These are phyloP conservation scores for Magnaporthiopsis rhizophila DNA, from an alignment of 2,329 filamentous ascomycete genomes.

Conservation along the genomic window DNA sequence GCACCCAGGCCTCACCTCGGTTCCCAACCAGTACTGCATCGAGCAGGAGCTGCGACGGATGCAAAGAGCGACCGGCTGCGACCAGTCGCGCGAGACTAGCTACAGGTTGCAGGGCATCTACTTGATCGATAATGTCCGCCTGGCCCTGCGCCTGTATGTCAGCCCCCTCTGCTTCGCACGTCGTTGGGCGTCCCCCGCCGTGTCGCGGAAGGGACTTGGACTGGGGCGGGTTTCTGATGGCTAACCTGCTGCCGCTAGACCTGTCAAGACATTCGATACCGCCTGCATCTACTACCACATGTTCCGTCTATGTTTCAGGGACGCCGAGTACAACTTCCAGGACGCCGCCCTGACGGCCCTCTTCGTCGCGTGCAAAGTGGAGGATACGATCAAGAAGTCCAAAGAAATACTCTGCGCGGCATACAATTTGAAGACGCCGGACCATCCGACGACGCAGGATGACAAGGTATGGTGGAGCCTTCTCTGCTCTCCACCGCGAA, in stretches of 20 bases:
- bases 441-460: slow-evolving; percentile 65
- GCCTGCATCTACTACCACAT: slow-evolving; percentile 91
- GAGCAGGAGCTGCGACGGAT: slow-evolving; percentile 72
- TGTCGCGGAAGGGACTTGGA: not conserved
- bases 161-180: not conserved
- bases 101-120: slow-evolving; percentile 79
- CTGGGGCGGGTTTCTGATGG: not conserved
- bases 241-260: slow-evolving; percentile 37
- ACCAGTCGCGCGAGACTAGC: slow-evolving; percentile 70
- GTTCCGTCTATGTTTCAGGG: slow-evolving; percentile 79
- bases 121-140: slow-evolving; percentile 79
- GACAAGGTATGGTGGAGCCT: slow-evolving; percentile 55
- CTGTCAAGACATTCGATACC: slow-evolving; percentile 85
- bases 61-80: slow-evolving; percentile 60
- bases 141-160: slow-evolving; percentile 67
- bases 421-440: slow-evolving; percentile 71
- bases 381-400: slow-evolving; percentile 96
- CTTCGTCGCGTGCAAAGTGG: slow-evolving; percentile 92
- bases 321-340: slow-evolving; percentile 75
- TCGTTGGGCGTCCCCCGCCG: too few species aligned
- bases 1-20: slow-evolving; percentile 37
- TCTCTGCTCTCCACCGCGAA: not conserved
- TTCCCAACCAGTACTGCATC: slow-evolving; percentile 64
- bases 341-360: slow-evolving; percentile 84
- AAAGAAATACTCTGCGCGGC: slow-evolving; percentile 85